Evolutionary conservation across 352 stramenopile species (phyloP).

Genomic region (Phytophthora palmivora): DNA sequence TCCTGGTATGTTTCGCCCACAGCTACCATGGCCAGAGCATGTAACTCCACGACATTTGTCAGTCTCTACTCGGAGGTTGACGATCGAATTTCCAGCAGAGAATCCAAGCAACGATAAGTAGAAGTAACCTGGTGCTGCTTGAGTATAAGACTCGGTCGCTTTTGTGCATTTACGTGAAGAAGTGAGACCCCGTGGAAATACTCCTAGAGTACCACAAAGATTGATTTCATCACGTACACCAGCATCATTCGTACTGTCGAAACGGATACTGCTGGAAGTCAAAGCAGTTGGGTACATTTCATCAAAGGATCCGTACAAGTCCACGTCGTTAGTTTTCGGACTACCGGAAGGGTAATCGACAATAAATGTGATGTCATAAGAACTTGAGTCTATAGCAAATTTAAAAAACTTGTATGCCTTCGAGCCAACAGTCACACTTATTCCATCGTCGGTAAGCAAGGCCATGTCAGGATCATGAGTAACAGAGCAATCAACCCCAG

Average conservation of each 20-base stretch:
- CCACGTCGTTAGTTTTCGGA: constrained; percentile 44
- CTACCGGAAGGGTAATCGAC: constrained; percentile 40
- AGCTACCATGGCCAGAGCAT: constrained; percentile 66
- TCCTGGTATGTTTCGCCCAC: constrained; percentile 66
- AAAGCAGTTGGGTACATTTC: constrained; percentile 59
- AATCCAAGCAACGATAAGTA: constrained; percentile 79
- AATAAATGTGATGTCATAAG: constrained; percentile 76
- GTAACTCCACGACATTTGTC: constrained; percentile 73
- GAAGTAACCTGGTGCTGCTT: constrained; percentile 68
- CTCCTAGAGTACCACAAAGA: constrained; percentile 67
- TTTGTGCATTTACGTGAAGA: constrained; percentile 64
- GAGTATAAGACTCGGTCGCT: constrained; percentile 57
- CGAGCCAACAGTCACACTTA: constrained; percentile 33
- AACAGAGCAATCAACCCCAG: constrained; percentile 44
- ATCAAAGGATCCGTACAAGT: constrained; percentile 81
- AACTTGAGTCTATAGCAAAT: constrained; percentile 61
- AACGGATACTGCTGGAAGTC: constrained; percentile 51
- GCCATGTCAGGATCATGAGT: constrained; percentile 26
- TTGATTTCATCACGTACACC: constrained; percentile 63
- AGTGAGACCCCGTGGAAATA: constrained; percentile 67
- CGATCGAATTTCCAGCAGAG: constrained; percentile 30
- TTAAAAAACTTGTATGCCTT: constrained; percentile 84
- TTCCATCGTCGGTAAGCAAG: constrained; percentile 38
- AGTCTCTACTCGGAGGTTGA: constrained; percentile 56
- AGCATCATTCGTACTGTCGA: constrained; percentile 59